Evolutionary conservation across 192 early-diverging fungal genomes (phyloP).

Genomic region (Allomyces macrogynus): DNA sequence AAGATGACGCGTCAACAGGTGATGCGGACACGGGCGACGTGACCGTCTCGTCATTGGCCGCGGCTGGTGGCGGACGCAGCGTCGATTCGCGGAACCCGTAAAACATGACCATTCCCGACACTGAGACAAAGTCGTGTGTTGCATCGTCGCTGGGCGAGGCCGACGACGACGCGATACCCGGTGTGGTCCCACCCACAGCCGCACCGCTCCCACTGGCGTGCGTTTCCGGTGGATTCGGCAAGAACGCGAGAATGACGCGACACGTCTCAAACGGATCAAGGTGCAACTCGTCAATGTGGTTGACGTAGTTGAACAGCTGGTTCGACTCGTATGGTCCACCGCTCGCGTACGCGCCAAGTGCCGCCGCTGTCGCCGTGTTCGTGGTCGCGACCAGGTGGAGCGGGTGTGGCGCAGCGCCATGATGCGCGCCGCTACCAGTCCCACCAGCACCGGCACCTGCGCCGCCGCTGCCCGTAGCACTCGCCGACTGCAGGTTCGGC

Average conservation of each 20-base stretch:
- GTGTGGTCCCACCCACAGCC: neutral
- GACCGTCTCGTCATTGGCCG: neutral
- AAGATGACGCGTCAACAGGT: neutral
- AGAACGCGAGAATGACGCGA: constrained; percentile 59
- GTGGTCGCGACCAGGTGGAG: constrained; percentile 15
- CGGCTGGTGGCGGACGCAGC: too few species aligned
- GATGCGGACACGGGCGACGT: neutral
- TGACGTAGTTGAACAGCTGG: constrained; percentile 84
- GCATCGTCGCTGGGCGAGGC: neutral
- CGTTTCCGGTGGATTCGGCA: constrained; percentile 25
- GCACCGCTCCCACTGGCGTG: neutral
- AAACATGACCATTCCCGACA: too few species aligned
- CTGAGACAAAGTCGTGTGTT: neutral
- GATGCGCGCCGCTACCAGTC: too few species aligned
- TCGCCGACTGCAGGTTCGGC: too few species aligned
- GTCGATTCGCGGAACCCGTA: too few species aligned
- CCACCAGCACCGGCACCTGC: too few species aligned
- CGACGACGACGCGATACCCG: neutral
- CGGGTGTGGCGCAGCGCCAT: too few species aligned
- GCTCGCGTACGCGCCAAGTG: constrained; percentile 17
- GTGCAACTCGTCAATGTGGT: constrained; percentile 47
- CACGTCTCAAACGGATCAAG: constrained; percentile 43
- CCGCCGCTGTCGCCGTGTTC: constrained; percentile 43
- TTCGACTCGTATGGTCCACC: constrained; percentile 48
- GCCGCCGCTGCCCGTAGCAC: too few species aligned